Base-by-base conservation (phyloP, 1,284 basidiomycete species). In the Puccinia coronata region DNA sequence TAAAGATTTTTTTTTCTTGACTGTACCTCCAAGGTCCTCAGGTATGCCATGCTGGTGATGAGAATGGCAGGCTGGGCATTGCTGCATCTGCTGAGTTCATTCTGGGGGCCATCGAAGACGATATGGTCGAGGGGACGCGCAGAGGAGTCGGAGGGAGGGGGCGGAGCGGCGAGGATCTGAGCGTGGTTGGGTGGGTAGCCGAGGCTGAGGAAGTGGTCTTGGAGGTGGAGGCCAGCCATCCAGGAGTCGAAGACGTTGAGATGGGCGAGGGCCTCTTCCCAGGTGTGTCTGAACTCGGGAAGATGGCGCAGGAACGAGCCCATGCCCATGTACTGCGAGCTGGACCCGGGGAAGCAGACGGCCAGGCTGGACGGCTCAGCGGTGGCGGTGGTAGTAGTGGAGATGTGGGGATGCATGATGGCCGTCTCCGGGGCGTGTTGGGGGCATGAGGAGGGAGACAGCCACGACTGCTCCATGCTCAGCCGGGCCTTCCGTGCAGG, bases 21-120 rank as follows among this genome's bases (percentile, higher is more conserved):
- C 3, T 65, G 5, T 55, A 80, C 71, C 80, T 85, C 83, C 41
- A 86, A 82, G 8, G 84, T 83, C 18, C 84, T 83, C 4, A 85
- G 80, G 76, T 85, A 84, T 0, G 84, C 84, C 67, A 84, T 82
- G 16, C 84, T 84, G 16, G 85, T 85, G 82, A 86, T 83, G 43
- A 85, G 82, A 16, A 86, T 86, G 18, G 85, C 85, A 2, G 85
- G 85, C 77, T 86, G 85, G 0, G 85, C 84, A 77, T 85, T 85
- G 12, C 83, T 83, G 1, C 83, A 84, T 23, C 83, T 79, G 4
- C 84, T 86, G 18, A 86, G 82, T 75, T 83, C 83, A 69, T 85
- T 83, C 82, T 85, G 79, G n/a, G 74, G 76, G 23, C 59, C 34
- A 76, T 83, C 31, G 79, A 84, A n/a, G 72, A 81, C 55, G 73